Percentiles rank a stretch among this genome's conserved stretches.
phyloP scores from a whole-genome alignment of 345 rosid species.

The Noccaea bulbosa region DNA sequence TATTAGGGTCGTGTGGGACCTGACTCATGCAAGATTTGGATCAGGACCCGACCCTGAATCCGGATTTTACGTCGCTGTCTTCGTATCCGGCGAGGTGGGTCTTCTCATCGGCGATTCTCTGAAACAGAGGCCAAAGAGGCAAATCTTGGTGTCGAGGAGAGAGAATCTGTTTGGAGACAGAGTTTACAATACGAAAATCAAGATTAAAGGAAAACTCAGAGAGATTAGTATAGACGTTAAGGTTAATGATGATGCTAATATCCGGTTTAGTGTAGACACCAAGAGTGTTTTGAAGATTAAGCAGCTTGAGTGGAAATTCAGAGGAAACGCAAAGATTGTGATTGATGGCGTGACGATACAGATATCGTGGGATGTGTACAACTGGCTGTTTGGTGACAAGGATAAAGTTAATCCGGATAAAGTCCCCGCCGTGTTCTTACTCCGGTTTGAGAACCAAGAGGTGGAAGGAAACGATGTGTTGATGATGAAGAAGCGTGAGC shows the following conservation, averaged over 20 bases:
- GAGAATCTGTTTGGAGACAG: conserved; percentile 74
- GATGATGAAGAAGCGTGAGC: conserved; percentile 36
- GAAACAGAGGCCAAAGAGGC: conserved; percentile 48
- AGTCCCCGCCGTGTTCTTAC: conserved; percentile 74
- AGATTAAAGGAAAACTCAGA: conserved; percentile 61
- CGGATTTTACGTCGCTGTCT: conserved; percentile 70
- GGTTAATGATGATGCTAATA: conserved; percentile 42
- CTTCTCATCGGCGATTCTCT: conserved; percentile 74
- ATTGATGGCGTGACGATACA: conserved; percentile 70
- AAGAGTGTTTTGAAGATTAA: conserved; percentile 63
- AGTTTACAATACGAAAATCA: conserved; percentile 62
- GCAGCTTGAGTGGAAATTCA: conserved; percentile 81
- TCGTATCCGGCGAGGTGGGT: conserved; percentile 59
- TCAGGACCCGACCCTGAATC: conserved; percentile 76
- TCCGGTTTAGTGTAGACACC: conserved; percentile 60
- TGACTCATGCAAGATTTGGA: conserved; percentile 71
- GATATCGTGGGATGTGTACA: conserved; percentile 89
- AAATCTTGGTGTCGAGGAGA: conserved; percentile 60
- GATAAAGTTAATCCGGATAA: conserved; percentile 27
- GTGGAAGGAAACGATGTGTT: conserved; percentile 35
- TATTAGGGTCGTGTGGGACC: conserved; percentile 67
- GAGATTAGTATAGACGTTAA: conserved; percentile 65
- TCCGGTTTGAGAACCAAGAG: conserved; percentile 64
- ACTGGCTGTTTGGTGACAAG: conserved; percentile 63
- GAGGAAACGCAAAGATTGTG: conserved; percentile 76